A percentile compares a stretch with the other conserved stretches of the same genome.
Conservation (phyloP, 495 filamentous ascomycete species). For the Penicillium paradoxum region DNA sequence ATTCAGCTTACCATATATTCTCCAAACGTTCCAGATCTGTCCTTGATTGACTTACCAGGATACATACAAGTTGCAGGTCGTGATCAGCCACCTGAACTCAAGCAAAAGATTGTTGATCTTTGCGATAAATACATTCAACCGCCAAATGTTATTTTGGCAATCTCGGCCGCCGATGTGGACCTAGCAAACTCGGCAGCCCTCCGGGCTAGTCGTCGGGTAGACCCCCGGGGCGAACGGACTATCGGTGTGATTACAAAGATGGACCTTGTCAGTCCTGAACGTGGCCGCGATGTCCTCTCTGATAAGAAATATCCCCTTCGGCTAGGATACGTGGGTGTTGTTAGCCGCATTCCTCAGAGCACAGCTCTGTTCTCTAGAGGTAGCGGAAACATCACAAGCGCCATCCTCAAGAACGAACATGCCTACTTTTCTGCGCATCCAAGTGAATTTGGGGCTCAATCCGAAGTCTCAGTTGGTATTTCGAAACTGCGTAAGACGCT, state of each 20-base stretch:
- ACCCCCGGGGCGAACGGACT: slow-evolving; percentile 90
- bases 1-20: slow-evolving; percentile 95
- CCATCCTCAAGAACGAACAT: slow-evolving; percentile 84
- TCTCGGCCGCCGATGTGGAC: slow-evolving; percentile 96
- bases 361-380: slow-evolving; percentile 81
- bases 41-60: slow-evolving; percentile 91
- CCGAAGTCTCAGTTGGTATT: slow-evolving; percentile 72
- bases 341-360: slow-evolving; percentile 72
- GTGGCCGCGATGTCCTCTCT: slow-evolving; percentile 69
- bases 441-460: slow-evolving; percentile 67
- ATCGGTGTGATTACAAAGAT: slow-evolving; percentile 99
- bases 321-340: slow-evolving; percentile 95
- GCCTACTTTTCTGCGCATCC: slow-evolving; percentile 84
- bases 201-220: slow-evolving; percentile 82
- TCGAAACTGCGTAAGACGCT: slow-evolving; percentile 86
- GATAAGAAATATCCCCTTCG: slow-evolving; percentile 93
- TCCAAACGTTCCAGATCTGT: slow-evolving; percentile 91
- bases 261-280: slow-evolving; percentile 85
- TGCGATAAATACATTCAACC: slow-evolving; percentile 98
- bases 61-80: slow-evolving; percentile 93
- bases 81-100: slow-evolving; percentile 87
- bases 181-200: slow-evolving; percentile 93
- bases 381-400: slow-evolving; percentile 70
- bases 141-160: slow-evolving; percentile 94
- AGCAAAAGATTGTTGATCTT: slow-evolving; percentile 91